These are phyloP conservation scores for Salix arbutifolia DNA, from an alignment of 345 rosid genomes.

Conservation along the genomic window DNA sequence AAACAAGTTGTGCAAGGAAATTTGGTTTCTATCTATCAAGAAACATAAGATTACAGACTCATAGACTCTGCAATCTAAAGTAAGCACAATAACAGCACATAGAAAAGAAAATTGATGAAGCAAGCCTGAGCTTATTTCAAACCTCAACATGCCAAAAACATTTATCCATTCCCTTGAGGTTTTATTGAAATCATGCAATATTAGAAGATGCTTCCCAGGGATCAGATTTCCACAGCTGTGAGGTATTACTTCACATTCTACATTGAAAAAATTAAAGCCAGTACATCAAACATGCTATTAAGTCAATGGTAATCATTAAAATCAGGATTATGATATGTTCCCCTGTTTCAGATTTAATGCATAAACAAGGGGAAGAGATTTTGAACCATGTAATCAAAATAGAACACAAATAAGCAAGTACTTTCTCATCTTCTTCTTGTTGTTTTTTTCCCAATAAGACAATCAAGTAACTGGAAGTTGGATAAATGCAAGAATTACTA, in stretches of 20 bases:
- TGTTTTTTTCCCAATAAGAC: background rate
- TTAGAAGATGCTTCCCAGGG: background rate
- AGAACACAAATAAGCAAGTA: background rate
- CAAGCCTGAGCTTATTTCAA: background rate
- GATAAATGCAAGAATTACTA: background rate
- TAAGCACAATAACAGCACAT: background rate
- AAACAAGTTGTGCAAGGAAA: background rate
- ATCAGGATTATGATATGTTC: background rate
- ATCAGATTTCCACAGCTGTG: slow-evolving; percentile 1
- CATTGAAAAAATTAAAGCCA: background rate
- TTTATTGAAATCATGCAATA: background rate
- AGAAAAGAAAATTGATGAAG: background rate
- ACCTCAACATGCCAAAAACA: background rate
- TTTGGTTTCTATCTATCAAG: background rate
- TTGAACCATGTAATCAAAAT: background rate
- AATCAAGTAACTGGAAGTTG: background rate
- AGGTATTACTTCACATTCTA: background rate
- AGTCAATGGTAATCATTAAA: background rate
- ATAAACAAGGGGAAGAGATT: background rate
- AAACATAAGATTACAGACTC: background rate
- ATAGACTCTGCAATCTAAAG: background rate
- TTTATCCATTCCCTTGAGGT: background rate
- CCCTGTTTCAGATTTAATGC: background rate
- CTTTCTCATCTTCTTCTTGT: background rate
- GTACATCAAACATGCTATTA: background rate